These are phyloP conservation scores for Candida chilensis DNA, from an alignment of 805 yeast genomes.

Conservation along the genomic window DNA sequence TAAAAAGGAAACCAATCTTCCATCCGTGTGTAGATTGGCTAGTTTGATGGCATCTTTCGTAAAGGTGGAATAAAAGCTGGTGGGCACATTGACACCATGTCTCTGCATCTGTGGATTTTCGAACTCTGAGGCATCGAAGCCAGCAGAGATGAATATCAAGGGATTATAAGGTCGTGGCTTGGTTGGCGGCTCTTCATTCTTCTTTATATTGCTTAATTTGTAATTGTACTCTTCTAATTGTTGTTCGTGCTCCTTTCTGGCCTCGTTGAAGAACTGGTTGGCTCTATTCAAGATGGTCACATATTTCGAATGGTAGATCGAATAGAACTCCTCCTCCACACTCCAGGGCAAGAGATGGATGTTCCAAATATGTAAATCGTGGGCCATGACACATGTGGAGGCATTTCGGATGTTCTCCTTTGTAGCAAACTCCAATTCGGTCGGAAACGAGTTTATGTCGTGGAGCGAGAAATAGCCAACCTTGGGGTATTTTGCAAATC, in stretches of 20 bases:
- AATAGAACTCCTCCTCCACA: constrained; percentile 55
- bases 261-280: constrained; percentile 46
- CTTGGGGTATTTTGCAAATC: constrained; percentile 37
- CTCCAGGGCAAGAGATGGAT: constrained; percentile 65
- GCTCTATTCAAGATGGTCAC: constrained; percentile 57
- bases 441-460: constrained; percentile 81
- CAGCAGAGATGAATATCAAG: constrained; percentile 70
- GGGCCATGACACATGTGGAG: constrained; percentile 70
- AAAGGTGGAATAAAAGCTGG: constrained; percentile 64
- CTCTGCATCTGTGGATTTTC: constrained; percentile 83
- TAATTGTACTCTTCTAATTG: constrained; percentile 16
- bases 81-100: constrained; percentile 75
- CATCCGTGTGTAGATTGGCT: constrained; percentile 52
- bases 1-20: constrained; percentile 56
- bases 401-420: constrained; percentile 66
- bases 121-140: constrained; percentile 81
- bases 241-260: constrained; percentile 33
- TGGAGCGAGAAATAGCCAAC: constrained; percentile 81
- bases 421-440: constrained; percentile 71
- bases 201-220: constrained; percentile 14
- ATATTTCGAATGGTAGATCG: constrained; percentile 52
- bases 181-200: constrained; percentile 14
- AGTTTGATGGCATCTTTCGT: constrained; percentile 65
- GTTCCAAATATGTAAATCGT: constrained; percentile 76
- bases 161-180: constrained; percentile 31